A percentile compares a stretch with the other conserved stretches of the same genome.
These are phyloP conservation scores for Leccinum olivaceopallidum DNA, from an alignment of 768 basidiomycete genomes.

Conservation along the genomic window DNA sequence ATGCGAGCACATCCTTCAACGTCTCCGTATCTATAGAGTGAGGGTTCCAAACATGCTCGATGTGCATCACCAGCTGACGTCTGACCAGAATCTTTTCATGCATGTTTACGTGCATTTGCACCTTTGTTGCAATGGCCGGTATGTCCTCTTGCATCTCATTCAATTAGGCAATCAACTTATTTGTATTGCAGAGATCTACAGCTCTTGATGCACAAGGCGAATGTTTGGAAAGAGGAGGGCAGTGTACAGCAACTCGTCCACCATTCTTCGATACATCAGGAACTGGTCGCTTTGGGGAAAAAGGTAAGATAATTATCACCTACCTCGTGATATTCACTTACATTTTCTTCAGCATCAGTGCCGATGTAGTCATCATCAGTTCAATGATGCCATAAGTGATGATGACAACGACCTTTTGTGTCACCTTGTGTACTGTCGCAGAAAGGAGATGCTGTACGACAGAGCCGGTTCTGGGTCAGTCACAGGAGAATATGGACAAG, in stretches of 20 bases:
- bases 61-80: slow-evolving; percentile 6
- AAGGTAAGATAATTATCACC: slow-evolving; percentile 8
- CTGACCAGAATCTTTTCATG: slow-evolving; percentile 24
- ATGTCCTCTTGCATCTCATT: background rate
- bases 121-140: slow-evolving; percentile 17
- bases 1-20: slow-evolving; percentile 10
- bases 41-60: background rate
- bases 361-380: slow-evolving; percentile 15
- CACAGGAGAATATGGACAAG: slow-evolving; percentile 15
- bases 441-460: slow-evolving; percentile 13
- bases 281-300: slow-evolving; percentile 9
- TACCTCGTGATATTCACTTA: background rate
- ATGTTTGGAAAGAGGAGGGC: slow-evolving; percentile 15
- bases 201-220: slow-evolving; percentile 6
- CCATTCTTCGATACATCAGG: slow-evolving; percentile 16
- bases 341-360: slow-evolving; percentile 5
- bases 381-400: slow-evolving; percentile 2
- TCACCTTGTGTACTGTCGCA: slow-evolving; percentile 22
- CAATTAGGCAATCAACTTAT: background rate
- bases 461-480: background rate
- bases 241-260: slow-evolving; percentile 19
- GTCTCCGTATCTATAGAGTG: slow-evolving; percentile 25
- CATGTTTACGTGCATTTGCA: slow-evolving; percentile 26
- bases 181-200: slow-evolving; percentile 9
- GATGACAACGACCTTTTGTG: slow-evolving; percentile 21